phyloP scores from a whole-genome alignment of 139 green algal species.

The Auxenochlorella protothecoides region DNA sequence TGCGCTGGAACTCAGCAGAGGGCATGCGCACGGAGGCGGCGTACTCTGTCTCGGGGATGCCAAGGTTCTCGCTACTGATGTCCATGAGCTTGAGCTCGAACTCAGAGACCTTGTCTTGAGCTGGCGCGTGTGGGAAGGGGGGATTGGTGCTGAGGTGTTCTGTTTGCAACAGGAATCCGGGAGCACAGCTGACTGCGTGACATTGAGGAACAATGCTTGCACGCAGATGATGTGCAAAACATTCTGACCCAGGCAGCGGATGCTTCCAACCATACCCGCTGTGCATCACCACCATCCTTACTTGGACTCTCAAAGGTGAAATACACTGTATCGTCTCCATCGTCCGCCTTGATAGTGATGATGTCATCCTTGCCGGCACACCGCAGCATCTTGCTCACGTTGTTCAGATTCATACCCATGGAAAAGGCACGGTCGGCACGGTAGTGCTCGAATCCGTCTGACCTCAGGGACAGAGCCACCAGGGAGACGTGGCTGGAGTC shows the following conservation, averaged over 20 bases:
- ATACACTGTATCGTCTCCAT: conserved; percentile 74
- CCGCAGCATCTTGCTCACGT: conserved; percentile 96
- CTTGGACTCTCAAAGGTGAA: conserved; percentile 86
- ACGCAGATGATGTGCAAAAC: no score
- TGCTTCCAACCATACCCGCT: no score
- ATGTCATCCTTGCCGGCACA: conserved; percentile 90
- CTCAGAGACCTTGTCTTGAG: conserved; percentile 75
- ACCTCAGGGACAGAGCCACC: conserved; percentile 63
- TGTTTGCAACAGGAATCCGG: no score
- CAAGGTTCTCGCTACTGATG: conserved; percentile 95
- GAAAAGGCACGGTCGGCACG: conserved; percentile 77
- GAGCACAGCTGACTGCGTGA: no score
- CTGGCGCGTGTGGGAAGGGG: not conserved
- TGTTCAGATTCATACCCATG: conserved; percentile 83
- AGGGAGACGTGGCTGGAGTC: conserved; percentile 90
- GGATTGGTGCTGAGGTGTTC: no score
- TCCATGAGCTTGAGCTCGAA: conserved; percentile 99
- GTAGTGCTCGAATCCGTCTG: conserved; percentile 93
- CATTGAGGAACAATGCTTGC: no score
- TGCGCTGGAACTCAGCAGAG: conserved; percentile 80
- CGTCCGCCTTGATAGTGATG: conserved; percentile 89
- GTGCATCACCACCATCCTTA: not conserved
- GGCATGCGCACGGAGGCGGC: conserved; percentile 73
- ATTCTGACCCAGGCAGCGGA: no score
- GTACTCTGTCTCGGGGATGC: conserved; percentile 90